Evolutionary conservation across 202 grass and related monocot species (phyloP), one percentile per base, ranked within the genome.

Genomic region (Cymbopogon flexuosus): DNA sequence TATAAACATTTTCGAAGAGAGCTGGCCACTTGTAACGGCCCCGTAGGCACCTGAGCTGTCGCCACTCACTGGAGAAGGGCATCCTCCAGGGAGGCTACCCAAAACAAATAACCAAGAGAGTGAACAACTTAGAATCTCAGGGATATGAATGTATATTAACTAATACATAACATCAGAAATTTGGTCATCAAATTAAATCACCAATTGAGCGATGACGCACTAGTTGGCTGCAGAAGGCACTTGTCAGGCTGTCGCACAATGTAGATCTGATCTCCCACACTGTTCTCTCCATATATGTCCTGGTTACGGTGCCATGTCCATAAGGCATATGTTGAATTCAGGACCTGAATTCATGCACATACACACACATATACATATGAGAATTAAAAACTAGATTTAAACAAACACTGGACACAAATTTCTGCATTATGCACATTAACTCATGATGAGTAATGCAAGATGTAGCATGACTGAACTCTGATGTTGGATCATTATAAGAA

Each of bases 221-320:
- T 83, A 1, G 36, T 58, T 37, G 70, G 9, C 39, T 81, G 85
- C 42, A 81, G 43, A 10, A 83, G 72, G 68, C 94, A 94, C 34
- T 89, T 87, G 6, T 89, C 91, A 3, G 91, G 91, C 83, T 97
- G 88, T 5, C 91, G 85, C 10, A 94, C 91, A 54, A 97, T 87
- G 56, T 97, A 97, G 68, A 97, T 94, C 76, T 94, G 91, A 91
- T 97, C 94, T 40, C 94, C 91, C 22, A 78, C 73, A 3, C 65
- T 81, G 24, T 82, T 88, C 57, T 87, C 79, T 56, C 88, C 84
- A 72, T 92, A 97, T 3, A 80, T 19, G 47, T 97, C 88, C 79
- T 94, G 94, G 84, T 97, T 97, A 67, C 89, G 91, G 62, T 97
- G 91, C 94, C 94, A 97, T 60, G 91, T 92, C 94, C 94, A 97